Evolutionary conservation across 2,329 filamentous ascomycete genomes (phyloP).

Genomic region (Trichoderma simmonsii): DNA sequence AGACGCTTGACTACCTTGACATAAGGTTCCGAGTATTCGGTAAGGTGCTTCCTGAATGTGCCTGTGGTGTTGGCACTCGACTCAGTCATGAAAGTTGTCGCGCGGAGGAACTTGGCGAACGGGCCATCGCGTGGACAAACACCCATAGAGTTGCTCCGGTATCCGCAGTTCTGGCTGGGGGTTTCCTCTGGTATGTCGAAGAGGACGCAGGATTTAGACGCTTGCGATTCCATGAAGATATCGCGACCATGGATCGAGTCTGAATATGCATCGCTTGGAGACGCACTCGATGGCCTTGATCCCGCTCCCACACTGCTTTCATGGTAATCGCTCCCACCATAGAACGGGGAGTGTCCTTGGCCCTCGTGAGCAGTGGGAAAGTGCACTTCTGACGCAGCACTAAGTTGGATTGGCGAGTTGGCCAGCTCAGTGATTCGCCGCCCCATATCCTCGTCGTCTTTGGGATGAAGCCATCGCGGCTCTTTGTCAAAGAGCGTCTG

Average conservation of each 20-base stretch:
- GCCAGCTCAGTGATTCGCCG: slow-evolving; percentile 46
- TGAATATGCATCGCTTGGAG: not conserved
- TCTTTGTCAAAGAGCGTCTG: slow-evolving; percentile 56
- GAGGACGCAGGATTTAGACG: not conserved
- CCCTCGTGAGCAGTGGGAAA: not conserved
- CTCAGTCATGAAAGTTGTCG: slow-evolving; percentile 36
- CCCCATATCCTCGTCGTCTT: slow-evolving; percentile 49
- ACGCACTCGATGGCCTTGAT: not conserved
- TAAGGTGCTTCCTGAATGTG: slow-evolving; percentile 34
- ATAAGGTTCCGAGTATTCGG: slow-evolving; percentile 34
- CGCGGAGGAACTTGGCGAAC: slow-evolving; percentile 32
- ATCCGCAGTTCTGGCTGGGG: not conserved
- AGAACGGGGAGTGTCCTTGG: not conserved
- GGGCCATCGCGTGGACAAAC: not conserved
- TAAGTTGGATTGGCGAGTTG: slow-evolving; percentile 36
- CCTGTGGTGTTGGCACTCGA: slow-evolving; percentile 40
- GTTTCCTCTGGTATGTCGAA: not conserved
- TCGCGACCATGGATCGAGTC: not conserved
- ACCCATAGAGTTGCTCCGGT: not conserved
- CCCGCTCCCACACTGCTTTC: not conserved
- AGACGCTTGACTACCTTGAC: slow-evolving; percentile 38
- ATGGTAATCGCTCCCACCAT: not conserved
- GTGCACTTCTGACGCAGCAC: not conserved
- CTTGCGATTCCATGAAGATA: not conserved
- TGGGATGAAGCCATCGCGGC: slow-evolving; percentile 55